Percentiles rank a stretch among this genome's conserved stretches.
Evolutionary conservation across 1,139 yeast species (phyloP).

Genomic region (Pneumocystis carinii): DNA sequence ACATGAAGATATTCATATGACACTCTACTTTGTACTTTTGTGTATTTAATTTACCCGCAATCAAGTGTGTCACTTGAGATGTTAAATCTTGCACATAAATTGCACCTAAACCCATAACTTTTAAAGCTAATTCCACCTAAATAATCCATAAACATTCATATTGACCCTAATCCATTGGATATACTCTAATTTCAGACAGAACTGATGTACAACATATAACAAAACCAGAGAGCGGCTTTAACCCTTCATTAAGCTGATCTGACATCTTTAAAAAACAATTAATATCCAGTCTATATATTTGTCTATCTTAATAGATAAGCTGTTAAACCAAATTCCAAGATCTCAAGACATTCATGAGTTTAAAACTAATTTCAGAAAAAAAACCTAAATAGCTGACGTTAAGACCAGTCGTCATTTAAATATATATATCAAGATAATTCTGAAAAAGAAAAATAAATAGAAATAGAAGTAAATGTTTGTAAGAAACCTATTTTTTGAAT

Average conservation of each 20-base stretch:
- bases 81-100: slow-evolving; percentile 43
- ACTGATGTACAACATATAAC: slow-evolving; percentile 23
- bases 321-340: neutral
- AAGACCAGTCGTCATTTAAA: no score
- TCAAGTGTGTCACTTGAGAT: slow-evolving; percentile 49
- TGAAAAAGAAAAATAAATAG: no score
- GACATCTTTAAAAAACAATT: neutral
- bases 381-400: no score
- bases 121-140: slow-evolving; percentile 5
- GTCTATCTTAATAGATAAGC: neutral
- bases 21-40: slow-evolving; percentile 38
- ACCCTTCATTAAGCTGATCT: neutral
- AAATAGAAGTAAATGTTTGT: no score
- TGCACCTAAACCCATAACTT: slow-evolving; percentile 42
- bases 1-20: neutral
- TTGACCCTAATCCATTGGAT: slow-evolving; percentile 3
- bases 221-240: slow-evolving; percentile 19
- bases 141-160: neutral
- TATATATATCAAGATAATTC: no score
- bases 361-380: no score
- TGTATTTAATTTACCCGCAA: slow-evolving; percentile 54
- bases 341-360: neutral
- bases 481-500: no score
- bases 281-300: neutral
- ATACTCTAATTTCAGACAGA: slow-evolving; percentile 18